Evolutionary conservation across 768 basidiomycete genomes (phyloP), one percentile per base, ranked within the genome.

Genomic region (Auriscalpium microsporum): DNA sequence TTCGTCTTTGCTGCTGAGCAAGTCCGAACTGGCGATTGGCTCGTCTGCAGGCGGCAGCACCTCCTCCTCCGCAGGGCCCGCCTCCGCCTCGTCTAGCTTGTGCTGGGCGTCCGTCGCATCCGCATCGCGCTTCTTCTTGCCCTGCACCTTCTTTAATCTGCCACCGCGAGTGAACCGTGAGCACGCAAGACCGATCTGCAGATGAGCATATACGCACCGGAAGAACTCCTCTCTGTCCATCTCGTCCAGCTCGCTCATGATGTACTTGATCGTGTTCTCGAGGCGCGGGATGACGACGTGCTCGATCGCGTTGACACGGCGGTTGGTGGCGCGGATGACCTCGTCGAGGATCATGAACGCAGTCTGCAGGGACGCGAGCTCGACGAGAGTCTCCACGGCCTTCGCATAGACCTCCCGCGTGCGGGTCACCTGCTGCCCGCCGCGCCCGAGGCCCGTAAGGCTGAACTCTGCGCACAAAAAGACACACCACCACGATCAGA

Each of bases 291-390:
- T 97, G 63, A 99, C 77, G 61, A 99, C 85, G 68, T 99, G 93
- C 64, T 99, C 96, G 61, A 99, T 95, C 3, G 96, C 96, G 66
- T 99, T 99, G 42, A 99, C 96, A 59, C 96, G 85, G 51, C 96
- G 89, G 70, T 98, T 99, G 38, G 96, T 98, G n/a, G 94, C 93
- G 48, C 92, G 89, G 65, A 99, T 99, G 57, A 98, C 96, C 72
- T 98, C 96, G 71, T 99, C 96, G 38, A 99, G 82, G 62, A 98
- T 97, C 55, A 87, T 95, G 74, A 99, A 99, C 5, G 96, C 96
- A 0, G 96, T 98, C 73, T 98, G 89, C 44, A 99, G 75, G 11
- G 93, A 95, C 1, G 96, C 96, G 37, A 99, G 82, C 70, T 99
- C 95, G 40, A 99, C 95, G 28, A 99, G 78, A 3, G 94, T 96